These are phyloP conservation scores for Flaveria ramosissima DNA, from an alignment of 129 eudicot species.

Conservation along the genomic window DNA sequence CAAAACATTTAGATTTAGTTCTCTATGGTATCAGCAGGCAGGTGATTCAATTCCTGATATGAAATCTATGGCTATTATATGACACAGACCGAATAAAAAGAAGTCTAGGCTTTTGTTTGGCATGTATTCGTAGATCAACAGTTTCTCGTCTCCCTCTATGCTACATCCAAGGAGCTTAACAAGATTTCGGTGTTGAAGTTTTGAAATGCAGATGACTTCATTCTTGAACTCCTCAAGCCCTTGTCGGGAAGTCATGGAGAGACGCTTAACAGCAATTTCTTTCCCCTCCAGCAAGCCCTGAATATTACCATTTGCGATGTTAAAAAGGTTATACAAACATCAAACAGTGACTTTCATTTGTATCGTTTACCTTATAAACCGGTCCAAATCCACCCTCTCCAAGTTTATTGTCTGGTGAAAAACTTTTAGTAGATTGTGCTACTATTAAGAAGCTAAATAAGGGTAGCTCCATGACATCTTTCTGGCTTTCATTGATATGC, in stretches of 20 bases:
- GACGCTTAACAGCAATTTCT: conserved; percentile 17
- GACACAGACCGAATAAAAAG: not conserved
- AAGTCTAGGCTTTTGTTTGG: conserved; percentile 9
- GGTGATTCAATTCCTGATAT: not conserved
- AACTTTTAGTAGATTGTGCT: conserved; percentile 18
- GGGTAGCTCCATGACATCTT: conserved; percentile 30
- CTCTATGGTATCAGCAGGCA: not conserved
- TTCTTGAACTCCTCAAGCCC: conserved; percentile 7
- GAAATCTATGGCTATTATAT: not conserved
- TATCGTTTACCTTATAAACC: conserved; percentile 35
- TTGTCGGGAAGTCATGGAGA: conserved; percentile 9
- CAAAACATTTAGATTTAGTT: not conserved
- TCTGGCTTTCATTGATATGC: conserved; percentile 7
- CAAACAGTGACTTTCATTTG: not conserved
- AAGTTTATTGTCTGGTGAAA: conserved; percentile 32
- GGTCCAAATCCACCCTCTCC: conserved; percentile 48
- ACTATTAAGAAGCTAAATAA: conserved; percentile 33
- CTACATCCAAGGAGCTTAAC: conserved; percentile 18
- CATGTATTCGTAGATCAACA: conserved; percentile 18
- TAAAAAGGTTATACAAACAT: not conserved
- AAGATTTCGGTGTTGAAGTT: conserved; percentile 18
- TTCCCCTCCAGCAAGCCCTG: conserved; percentile 8
- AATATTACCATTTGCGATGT: not conserved
- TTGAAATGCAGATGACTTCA: conserved; percentile 17
- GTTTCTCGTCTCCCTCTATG: conserved; percentile 11